phyloP scores from a whole-genome alignment of 495 filamentous ascomycete genomes.

The Penicillium silybi region DNA sequence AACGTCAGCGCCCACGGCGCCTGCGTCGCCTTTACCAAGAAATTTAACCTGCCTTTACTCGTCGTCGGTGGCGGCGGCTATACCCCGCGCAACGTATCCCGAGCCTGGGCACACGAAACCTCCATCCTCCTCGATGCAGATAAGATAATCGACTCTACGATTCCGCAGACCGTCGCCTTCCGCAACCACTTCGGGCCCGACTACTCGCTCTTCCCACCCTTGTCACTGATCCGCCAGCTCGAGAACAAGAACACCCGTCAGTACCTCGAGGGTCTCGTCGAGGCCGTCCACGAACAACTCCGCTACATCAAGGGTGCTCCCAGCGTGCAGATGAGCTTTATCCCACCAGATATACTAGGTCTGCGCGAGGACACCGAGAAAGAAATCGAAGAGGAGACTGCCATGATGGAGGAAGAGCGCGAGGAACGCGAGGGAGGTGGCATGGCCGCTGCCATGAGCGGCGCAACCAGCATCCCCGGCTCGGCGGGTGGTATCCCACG shows the following conservation, averaged over 20 bases:
- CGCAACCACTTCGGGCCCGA: constrained; percentile 81
- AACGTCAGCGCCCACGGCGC: constrained; percentile 90
- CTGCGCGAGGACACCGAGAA: constrained; percentile 77
- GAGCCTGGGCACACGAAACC: constrained; percentile 95
- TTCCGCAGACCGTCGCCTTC: constrained; percentile 71
- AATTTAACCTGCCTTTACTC: constrained; percentile 70
- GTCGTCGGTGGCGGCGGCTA: constrained; percentile 95
- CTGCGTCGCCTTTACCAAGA: constrained; percentile 85
- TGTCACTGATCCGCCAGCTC: constrained; percentile 62
- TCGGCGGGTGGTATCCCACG: constrained; percentile 23
- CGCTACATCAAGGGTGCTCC: constrained; percentile 80
- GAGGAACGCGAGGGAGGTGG: constrained; percentile 41
- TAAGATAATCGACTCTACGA: constrained; percentile 62
- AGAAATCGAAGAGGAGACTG: constrained; percentile 66
- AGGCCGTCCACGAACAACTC: constrained; percentile 77
- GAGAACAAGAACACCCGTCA: constrained; percentile 76
- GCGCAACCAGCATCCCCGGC: constrained; percentile 10
- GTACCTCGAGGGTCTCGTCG: constrained; percentile 69
- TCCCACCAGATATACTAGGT: constrained; percentile 72
- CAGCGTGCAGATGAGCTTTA: constrained; percentile 77
- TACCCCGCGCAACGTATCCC: constrained; percentile 94
- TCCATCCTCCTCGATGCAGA: constrained; percentile 79
- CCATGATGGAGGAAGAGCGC: constrained; percentile 52
- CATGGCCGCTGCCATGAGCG: constrained; percentile 6
- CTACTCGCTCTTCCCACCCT: constrained; percentile 67